A percentile compares a stretch with the other conserved stretches of the same genome.
Evolutionary conservation across 1,284 basidiomycete species (phyloP).

Genomic region (Rugiboletus extremiorientalis): DNA sequence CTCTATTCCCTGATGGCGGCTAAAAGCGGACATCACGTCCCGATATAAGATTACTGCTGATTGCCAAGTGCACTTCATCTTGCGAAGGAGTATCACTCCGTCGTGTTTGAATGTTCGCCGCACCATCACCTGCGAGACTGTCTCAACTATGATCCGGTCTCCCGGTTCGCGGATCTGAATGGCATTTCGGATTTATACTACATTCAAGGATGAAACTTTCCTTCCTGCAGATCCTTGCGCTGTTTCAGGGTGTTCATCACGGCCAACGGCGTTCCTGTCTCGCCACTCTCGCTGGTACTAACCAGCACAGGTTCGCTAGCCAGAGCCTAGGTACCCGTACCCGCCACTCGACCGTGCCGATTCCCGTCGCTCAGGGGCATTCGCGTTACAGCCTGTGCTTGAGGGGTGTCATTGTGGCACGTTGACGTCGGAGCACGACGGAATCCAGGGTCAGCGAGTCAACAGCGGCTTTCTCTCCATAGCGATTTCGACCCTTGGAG

Average conservation of each 20-base stretch:
- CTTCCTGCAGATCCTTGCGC: conserved; percentile 21
- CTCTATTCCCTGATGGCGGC: conserved; percentile 13
- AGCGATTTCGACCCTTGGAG: too few species aligned
- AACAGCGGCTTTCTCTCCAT: too few species aligned
- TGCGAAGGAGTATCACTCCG: conserved; percentile 13
- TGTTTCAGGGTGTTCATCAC: conserved; percentile 24
- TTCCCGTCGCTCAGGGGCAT: conserved; percentile 1
- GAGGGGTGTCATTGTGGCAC: background rate
- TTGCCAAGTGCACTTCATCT: conserved; percentile 15
- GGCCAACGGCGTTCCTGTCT: conserved; percentile 20
- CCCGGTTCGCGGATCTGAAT: conserved; percentile 7
- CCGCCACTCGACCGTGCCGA: background rate
- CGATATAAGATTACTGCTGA: conserved; percentile 6
- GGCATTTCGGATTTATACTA: conserved; percentile 21
- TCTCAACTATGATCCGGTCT: conserved; percentile 23
- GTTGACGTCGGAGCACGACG: background rate
- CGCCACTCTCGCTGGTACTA: conserved; percentile 8
- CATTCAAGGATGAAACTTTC: conserved; percentile 13
- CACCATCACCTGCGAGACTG: conserved; percentile 15
- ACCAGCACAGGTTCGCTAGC: background rate
- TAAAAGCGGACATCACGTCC: conserved; percentile 7
- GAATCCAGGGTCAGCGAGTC: conserved; percentile 10
- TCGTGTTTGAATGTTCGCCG: conserved; percentile 1
- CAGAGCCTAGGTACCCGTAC: conserved; percentile 7
- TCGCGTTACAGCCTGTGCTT: conserved; percentile 1